These are phyloP conservation scores for Salvia rosmarinus DNA, from an alignment of 257 asterid genomes.

Conservation along the genomic window DNA sequence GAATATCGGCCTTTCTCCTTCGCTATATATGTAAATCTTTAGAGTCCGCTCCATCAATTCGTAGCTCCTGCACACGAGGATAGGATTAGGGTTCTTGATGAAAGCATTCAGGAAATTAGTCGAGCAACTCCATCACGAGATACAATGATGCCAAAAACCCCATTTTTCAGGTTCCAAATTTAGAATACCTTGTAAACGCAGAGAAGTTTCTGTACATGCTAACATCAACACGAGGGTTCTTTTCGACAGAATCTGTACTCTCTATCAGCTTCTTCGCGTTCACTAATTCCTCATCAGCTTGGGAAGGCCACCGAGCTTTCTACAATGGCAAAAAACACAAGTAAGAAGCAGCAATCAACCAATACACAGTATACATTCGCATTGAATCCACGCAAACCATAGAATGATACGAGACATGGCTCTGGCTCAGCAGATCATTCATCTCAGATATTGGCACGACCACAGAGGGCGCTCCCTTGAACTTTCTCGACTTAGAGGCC, in stretches of 20 bases:
- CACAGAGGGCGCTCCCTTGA: constrained; percentile 44
- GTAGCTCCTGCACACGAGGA: constrained; percentile 59
- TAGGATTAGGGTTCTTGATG: background rate
- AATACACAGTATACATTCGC: background rate
- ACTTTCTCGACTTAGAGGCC: constrained; percentile 28
- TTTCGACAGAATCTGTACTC: constrained; percentile 27
- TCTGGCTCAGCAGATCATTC: constrained; percentile 56
- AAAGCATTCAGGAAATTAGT: no score
- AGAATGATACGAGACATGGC: constrained; percentile 41
- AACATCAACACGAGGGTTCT: constrained; percentile 32
- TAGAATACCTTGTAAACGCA: constrained; percentile 43
- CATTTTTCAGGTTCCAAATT: no score
- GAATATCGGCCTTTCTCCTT: constrained; percentile 73
- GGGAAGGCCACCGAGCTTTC: constrained; percentile 44
- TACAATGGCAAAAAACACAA: background rate
- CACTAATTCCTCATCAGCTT: constrained; percentile 39
- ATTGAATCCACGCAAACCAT: constrained; percentile 43
- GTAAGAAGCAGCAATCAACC: background rate
- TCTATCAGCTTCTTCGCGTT: constrained; percentile 41
- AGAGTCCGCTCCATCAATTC: constrained; percentile 70
- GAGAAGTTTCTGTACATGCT: constrained; percentile 41
- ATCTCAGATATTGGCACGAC: constrained; percentile 58
- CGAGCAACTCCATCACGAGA: no score
- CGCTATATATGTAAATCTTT: constrained; percentile 63
- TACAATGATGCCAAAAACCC: no score